Conservation (phyloP, 2,329 filamentous ascomycete genomes). For the Penicillium sp. region DNA sequence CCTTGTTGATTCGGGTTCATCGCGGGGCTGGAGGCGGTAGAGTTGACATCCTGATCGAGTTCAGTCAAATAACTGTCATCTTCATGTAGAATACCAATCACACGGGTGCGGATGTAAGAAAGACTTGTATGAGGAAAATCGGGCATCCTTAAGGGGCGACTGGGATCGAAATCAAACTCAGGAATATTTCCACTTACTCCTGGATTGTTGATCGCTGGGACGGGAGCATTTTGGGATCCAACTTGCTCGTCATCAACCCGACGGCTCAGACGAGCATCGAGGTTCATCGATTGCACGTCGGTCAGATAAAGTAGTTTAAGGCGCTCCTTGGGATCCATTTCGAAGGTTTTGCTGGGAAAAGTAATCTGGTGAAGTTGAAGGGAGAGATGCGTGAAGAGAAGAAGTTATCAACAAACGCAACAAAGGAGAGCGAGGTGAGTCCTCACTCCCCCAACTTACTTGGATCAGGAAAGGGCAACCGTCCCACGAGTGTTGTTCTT, state of each 20-base stretch:
- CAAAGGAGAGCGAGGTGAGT: background rate
- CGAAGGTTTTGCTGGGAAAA: background rate
- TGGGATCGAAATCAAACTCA: background rate
- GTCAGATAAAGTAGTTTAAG: background rate
- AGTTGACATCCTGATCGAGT: background rate
- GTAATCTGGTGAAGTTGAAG: too few relatives aligned
- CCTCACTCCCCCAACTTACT: background rate
- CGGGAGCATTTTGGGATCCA: background rate
- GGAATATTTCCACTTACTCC: conserved; percentile 3
- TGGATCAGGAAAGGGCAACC: background rate
- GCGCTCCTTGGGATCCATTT: conserved; percentile 1
- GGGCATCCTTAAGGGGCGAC: background rate
- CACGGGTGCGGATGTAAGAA: conserved; percentile 4
- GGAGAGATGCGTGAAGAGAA: background rate
- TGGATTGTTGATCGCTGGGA: background rate
- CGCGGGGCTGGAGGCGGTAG: background rate
- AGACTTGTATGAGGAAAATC: background rate
- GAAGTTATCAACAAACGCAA: background rate
- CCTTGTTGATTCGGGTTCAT: too few relatives aligned
- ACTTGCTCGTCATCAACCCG: background rate
- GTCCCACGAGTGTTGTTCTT: too few relatives aligned
- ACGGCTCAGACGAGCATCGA: background rate
- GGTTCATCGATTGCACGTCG: background rate
- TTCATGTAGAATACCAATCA: background rate
- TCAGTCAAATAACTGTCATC: conserved; percentile 1